phyloP scores from a whole-genome alignment of 1,284 basidiomycete genomes.

The Cutaneotrichosporon cutaneum region DNA sequence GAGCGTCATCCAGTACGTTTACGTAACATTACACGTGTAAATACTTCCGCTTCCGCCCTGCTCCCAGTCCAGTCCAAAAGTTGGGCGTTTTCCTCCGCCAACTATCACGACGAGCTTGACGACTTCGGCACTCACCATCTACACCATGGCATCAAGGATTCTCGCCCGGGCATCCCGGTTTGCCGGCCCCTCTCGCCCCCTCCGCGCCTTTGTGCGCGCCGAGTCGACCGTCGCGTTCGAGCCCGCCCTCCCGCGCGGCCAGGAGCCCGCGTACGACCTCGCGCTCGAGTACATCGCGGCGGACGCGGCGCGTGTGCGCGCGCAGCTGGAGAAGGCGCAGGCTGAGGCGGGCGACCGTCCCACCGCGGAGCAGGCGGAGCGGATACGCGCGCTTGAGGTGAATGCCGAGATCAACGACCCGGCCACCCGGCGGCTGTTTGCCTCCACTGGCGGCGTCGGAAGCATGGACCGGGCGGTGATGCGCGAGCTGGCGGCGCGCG shows the following conservation, averaged over 20 bases:
- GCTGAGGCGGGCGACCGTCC: slow-evolving; percentile 16
- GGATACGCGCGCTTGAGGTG: slow-evolving; percentile 40
- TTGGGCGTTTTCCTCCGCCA: slow-evolving; percentile 12
- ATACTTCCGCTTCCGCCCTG: slow-evolving; percentile 1
- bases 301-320: slow-evolving; percentile 11
- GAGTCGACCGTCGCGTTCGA: slow-evolving; percentile 35
- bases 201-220: slow-evolving; percentile 21
- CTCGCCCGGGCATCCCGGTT: slow-evolving; percentile 23
- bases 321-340: slow-evolving; percentile 8
- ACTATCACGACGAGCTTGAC: neutral
- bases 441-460: slow-evolving; percentile 39
- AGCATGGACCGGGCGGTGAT: slow-evolving; percentile 63
- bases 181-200: slow-evolving; percentile 19
- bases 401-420: slow-evolving; percentile 49
- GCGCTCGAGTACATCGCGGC: slow-evolving; percentile 41
- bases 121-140: slow-evolving; percentile 8
- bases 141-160: slow-evolving; percentile 19
- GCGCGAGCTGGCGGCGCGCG: slow-evolving; percentile 74
- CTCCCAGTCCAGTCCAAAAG: slow-evolving; percentile 8
- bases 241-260: slow-evolving; percentile 43
- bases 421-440: slow-evolving; percentile 37
- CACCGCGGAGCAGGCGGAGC: slow-evolving; percentile 14
- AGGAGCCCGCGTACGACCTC: slow-evolving; percentile 48
- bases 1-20: neutral
- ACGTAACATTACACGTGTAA: slow-evolving; percentile 1